A percentile compares a stretch with the other conserved stretches of the same genome.
phyloP scores from a whole-genome alignment of 768 basidiomycete genomes.

The Trametes meyenii region DNA sequence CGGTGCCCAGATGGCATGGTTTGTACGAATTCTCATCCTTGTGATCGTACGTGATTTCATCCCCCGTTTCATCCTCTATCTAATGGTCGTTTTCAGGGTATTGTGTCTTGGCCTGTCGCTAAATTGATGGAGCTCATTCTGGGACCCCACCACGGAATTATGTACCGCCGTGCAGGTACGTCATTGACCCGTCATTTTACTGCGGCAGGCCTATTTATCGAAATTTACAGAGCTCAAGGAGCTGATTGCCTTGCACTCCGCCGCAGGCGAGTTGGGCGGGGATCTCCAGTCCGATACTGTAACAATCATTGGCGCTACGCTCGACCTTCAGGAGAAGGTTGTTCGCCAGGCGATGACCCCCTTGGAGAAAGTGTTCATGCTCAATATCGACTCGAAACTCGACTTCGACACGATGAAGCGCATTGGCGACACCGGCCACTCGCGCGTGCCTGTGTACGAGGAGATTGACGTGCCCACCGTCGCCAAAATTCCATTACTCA shows the following conservation, averaged over 20 bases:
- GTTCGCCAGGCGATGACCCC: constrained; percentile 82
- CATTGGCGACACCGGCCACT: constrained; percentile 80
- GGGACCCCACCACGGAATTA: constrained; percentile 83
- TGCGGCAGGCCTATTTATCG: neutral
- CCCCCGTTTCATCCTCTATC: too few species aligned
- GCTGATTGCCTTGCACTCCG: constrained; percentile 81
- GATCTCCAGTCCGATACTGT: constrained; percentile 84
- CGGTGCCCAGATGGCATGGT: constrained; percentile 76
- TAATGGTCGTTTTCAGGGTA: constrained; percentile 44
- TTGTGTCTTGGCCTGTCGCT: constrained; percentile 80
- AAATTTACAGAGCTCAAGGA: constrained; percentile 63
- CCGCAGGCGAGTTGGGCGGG: constrained; percentile 69
- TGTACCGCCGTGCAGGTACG: constrained; percentile 67
- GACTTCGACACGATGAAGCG: constrained; percentile 75
- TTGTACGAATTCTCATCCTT: constrained; percentile 67
- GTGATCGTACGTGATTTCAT: constrained; percentile 48
- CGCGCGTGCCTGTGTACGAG: constrained; percentile 82
- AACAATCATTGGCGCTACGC: constrained; percentile 81
- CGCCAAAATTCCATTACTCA: neutral
- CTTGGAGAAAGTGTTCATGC: constrained; percentile 76
- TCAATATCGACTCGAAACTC: constrained; percentile 76
- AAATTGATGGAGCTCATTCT: constrained; percentile 75
- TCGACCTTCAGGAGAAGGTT: constrained; percentile 76
- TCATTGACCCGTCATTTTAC: neutral
- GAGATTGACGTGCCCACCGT: constrained; percentile 63